These are phyloP conservation scores for Arthrobotrys sinensis DNA, from an alignment of 2,329 filamentous ascomycete species.

Conservation along the genomic window DNA sequence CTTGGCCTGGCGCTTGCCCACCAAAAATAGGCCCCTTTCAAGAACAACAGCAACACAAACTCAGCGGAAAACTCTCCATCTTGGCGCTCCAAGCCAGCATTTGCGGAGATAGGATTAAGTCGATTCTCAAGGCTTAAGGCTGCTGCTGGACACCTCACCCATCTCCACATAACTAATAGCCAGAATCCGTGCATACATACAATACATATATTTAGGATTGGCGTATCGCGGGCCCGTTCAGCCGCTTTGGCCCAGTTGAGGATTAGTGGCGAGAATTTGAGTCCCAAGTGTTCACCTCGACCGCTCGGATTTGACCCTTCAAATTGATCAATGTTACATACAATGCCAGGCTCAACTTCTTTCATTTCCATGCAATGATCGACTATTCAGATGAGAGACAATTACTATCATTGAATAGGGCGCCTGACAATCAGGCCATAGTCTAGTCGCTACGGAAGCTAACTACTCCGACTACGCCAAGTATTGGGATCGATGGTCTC, in stretches of 20 bases:
- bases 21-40: constrained; percentile 34
- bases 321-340: neutral
- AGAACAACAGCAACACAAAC: constrained; percentile 24
- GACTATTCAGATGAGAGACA: neutral
- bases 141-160: constrained; percentile 2
- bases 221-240: constrained; percentile 19
- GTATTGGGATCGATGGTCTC: no score
- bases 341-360: neutral
- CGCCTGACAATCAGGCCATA: neutral
- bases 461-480: no score
- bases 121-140: constrained; percentile 3
- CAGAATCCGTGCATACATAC: constrained; percentile 8
- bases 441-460: neutral
- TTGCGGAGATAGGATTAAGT: constrained; percentile 16
- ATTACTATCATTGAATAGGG: no score
- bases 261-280: constrained; percentile 17
- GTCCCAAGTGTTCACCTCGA: constrained; percentile 8
- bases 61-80: constrained; percentile 41
- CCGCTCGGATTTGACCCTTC: constrained; percentile 18
- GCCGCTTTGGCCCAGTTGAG: constrained; percentile 6
- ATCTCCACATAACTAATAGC: constrained; percentile 24
- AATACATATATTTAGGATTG: constrained; percentile 28
- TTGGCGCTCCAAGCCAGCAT: constrained; percentile 32
- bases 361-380: constrained; percentile 1
- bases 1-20: constrained; percentile 25